A percentile compares a stretch with the other conserved stretches of the same genome.
Evolutionary conservation across 2,329 filamentous ascomycete genomes (phyloP).

Genomic region (Fusarium poae): DNA sequence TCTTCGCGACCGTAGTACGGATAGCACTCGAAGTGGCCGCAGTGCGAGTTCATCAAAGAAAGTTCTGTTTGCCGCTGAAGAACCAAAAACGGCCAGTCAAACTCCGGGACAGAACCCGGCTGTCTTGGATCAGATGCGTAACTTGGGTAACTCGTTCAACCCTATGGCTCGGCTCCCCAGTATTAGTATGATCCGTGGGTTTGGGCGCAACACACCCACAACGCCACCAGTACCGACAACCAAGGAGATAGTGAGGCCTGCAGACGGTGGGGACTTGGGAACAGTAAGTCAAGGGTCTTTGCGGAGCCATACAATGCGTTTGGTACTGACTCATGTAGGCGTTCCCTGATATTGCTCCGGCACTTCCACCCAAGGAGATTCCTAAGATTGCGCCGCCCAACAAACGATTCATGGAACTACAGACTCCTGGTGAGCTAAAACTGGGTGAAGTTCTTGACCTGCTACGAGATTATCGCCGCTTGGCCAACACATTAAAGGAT

Average conservation of each 20-base stretch:
- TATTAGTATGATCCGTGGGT: constrained; percentile 80
- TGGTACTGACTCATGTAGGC: constrained; percentile 57
- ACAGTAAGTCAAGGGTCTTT: constrained; percentile 60
- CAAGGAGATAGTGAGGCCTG: constrained; percentile 55
- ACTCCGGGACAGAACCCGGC: constrained; percentile 62
- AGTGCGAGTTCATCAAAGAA: constrained; percentile 73
- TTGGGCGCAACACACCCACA: constrained; percentile 69
- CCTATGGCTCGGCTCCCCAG: constrained; percentile 82
- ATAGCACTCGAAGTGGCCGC: constrained; percentile 75
- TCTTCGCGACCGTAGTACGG: constrained; percentile 80
- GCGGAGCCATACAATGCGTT: neutral
- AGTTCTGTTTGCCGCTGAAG: constrained; percentile 62
- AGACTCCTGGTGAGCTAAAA: constrained; percentile 76
- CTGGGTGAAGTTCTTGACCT: constrained; percentile 80
- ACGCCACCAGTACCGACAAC: constrained; percentile 55
- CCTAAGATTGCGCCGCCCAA: constrained; percentile 74
- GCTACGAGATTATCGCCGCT: constrained; percentile 78
- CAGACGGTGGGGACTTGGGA: constrained; percentile 68
- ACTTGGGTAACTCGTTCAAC: constrained; percentile 83
- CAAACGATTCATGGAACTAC: constrained; percentile 78
- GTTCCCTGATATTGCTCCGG: constrained; percentile 70
- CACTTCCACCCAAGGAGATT: constrained; percentile 66
- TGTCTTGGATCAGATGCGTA: constrained; percentile 83
- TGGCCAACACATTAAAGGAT: constrained; percentile 74
- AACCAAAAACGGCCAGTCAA: constrained; percentile 48